Evolutionary conservation across 1,284 basidiomycete genomes (phyloP), one percentile per base, ranked within the genome.

Genomic region (Kwoniella shivajii): DNA sequence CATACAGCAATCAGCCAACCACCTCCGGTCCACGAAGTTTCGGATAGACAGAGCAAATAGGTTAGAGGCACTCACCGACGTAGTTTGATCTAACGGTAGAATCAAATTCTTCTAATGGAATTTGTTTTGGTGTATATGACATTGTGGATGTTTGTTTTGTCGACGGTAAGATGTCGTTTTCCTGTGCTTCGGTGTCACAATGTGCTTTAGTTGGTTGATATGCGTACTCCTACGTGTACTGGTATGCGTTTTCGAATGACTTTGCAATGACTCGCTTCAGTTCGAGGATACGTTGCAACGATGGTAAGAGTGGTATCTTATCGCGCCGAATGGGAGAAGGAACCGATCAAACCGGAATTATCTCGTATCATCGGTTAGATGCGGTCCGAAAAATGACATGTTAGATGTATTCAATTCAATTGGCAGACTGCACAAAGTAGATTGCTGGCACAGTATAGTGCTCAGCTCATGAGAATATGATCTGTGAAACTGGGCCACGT

Each of bases 21-120:
- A 47, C 3, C 29, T 9, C 37, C 11, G 16, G 6, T 48, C 9
- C 1, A n/a, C 18, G 9, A 16, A 1, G 10, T 18, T 29, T 10
- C 6, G 37, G 33, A 14, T 36, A 31, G 7, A 14, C 10, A 5
- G 14, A 22, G 22, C 14, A 18, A 39, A 33, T 7, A 14, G 29
- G 14, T 24, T n/a, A 45, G 50, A 38, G 22, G 14, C 16, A 63
- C 78, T 51, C 37, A 88, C 89, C 89, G 61, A 84, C 88, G 24
- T 82, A 81, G 4, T 80, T 78, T 20, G 81, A 73, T 68, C 76
- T 80, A 67, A 91, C 86, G 9, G 75, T 72, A 16, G 81, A 66
- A 67, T 87, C 86, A 45, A 84, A 80, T 16, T 84, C 80, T 38
- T 86, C 78, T 27, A 84, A 74, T 9, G 86, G 71, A 42, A 81